These are phyloP conservation scores for Elsinoe australis DNA, from an alignment of 2,329 filamentous ascomycete species.

Conservation along the genomic window DNA sequence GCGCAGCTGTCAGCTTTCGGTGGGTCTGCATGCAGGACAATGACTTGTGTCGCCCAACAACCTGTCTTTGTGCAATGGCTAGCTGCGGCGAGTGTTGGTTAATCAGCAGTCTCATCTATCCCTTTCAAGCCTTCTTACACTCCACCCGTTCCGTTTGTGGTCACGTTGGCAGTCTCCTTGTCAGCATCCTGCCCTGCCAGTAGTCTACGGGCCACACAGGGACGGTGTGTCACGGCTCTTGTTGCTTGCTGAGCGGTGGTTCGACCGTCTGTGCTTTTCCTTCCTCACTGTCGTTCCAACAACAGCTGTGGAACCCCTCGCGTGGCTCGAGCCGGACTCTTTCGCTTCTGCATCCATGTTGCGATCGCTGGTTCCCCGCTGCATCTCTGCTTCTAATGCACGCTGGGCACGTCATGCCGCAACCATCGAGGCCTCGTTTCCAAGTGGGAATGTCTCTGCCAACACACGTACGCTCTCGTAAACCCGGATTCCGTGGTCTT, in stretches of 20 bases:
- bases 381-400: conserved; percentile 13
- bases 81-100: conserved; percentile 1
- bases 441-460: conserved; percentile 9
- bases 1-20: conserved; percentile 8
- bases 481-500: background rate
- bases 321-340: conserved; percentile 10
- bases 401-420: conserved; percentile 14
- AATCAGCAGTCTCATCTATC: background rate
- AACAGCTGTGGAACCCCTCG: conserved; percentile 16
- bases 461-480: background rate
- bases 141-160: conserved; percentile 2
- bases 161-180: conserved; percentile 12
- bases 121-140: background rate
- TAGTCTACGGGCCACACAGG: no score
- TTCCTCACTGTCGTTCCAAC: conserved; percentile 15
- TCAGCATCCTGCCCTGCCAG: conserved; percentile 1
- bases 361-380: conserved; percentile 17
- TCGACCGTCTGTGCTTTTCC: no score
- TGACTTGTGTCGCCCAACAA: conserved; percentile 16
- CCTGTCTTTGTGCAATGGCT: conserved; percentile 8
- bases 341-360: conserved; percentile 13
- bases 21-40: conserved; percentile 15
- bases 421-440: conserved; percentile 10
- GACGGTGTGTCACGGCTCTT: conserved; percentile 15
- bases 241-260: conserved; percentile 1